Conservation (phyloP, 306 rosid genomes). For the Abrus precatorius region DNA sequence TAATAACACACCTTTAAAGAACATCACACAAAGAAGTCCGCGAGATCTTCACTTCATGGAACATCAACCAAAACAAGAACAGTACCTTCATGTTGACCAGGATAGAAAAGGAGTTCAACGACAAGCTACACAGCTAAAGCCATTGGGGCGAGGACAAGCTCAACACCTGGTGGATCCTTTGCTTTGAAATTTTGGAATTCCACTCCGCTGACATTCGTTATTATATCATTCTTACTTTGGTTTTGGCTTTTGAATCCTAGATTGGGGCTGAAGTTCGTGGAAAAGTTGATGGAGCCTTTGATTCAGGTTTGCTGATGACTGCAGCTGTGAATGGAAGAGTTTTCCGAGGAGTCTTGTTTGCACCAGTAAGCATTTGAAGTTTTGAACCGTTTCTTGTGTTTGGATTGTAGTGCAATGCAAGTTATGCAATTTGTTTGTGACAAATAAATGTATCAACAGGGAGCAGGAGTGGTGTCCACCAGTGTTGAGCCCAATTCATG, state of each 20-base stretch:
- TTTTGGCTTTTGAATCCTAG: constrained; percentile 55
- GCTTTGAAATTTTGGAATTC: not conserved
- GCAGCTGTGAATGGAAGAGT: constrained; percentile 80
- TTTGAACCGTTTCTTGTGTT: not conserved
- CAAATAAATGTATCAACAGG: constrained; percentile 56
- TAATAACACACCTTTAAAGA: constrained; percentile 47
- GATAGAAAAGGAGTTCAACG: constrained; percentile 51
- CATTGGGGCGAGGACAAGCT: constrained; percentile 49
- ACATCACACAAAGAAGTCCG: constrained; percentile 42
- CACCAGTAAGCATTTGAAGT: constrained; percentile 73
- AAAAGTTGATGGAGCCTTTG: constrained; percentile 87
- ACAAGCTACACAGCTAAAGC: constrained; percentile 44
- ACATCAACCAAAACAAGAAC: constrained; percentile 58
- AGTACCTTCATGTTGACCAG: constrained; percentile 42
- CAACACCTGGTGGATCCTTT: constrained; percentile 58
- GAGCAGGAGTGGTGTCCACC: constrained; percentile 55
- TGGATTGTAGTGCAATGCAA: not conserved
- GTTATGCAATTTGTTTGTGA: not conserved
- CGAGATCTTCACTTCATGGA: constrained; percentile 60
- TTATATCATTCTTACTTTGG: not conserved
- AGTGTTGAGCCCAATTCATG: constrained; percentile 53
- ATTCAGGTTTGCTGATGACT: constrained; percentile 86
- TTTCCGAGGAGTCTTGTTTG: constrained; percentile 84
- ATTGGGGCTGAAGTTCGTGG: constrained; percentile 90
- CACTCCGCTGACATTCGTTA: not conserved